Evolutionary conservation across 2,329 filamentous ascomycete species (phyloP), one percentile per base, ranked within the genome.

Genomic region (Coniochaeta prunicola): DNA sequence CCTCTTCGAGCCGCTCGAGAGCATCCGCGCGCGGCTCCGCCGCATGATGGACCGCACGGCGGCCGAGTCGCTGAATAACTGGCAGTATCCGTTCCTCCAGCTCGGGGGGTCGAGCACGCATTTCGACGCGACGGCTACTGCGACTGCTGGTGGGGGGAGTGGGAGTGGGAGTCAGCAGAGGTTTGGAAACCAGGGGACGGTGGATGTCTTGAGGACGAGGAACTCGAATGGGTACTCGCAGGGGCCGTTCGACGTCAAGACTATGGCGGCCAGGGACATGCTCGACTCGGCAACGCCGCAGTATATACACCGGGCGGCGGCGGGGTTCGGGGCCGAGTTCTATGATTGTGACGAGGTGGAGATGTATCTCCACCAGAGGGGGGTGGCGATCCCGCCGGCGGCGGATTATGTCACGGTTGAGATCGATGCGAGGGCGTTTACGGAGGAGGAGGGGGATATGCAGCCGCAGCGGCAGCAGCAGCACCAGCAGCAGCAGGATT

Each of bases 321-420:
- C 12, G 45, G 88, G 84, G 0, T 89, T 87, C 61, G 82, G 88
- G 60, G 89, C 89, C 4, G 83, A 90, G 56, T 94, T 90, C 77
- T 90, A 89, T 64, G 90, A 94, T 67, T 75, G 85, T 0, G 81
- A 90, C 60, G 91, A 94, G 69, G 86, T 92, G 0, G 88, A 94
- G 70, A 78, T 82, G 13, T 94, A 92, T 67, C 74, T 96, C 2
- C 80, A 80, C 42, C 78, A 82, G 56, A 80, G 82, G 31, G 86
- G 86, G 5, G 81, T 91, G 31, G 69, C 76, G 53, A 84, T 92
- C 57, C 81, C 87, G 10, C 79, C 81, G 0, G 75, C 77, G 10
- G 77, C 81, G 10, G 85, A 88, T 19, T 85, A 82, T 58, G 76
- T 88, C 1, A 80, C 82, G 54, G 80, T 81, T 9, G 79, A 88